Percentiles rank a stretch among this genome's conserved stretches.
Conservation (phyloP, 73 alveolate species). For the Tetrahymena elliotti region DNA sequence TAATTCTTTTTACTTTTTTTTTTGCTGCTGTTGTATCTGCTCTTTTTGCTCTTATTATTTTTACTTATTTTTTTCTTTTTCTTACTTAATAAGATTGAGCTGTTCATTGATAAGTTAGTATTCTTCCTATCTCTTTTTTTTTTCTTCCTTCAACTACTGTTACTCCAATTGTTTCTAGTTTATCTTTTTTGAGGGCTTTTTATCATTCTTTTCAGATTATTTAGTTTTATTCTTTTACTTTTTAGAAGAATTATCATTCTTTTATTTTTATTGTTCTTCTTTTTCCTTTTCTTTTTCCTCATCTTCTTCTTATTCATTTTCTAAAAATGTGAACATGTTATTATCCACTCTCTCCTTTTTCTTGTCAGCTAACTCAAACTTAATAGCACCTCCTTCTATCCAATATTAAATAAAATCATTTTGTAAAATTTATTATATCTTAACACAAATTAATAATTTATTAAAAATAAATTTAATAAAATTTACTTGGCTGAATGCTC, state of each 20-base stretch:
- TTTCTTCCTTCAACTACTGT: background rate
- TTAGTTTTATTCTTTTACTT: background rate
- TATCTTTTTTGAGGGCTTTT: background rate
- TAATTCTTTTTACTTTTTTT: background rate
- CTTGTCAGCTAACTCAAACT: background rate
- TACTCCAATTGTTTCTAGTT: background rate
- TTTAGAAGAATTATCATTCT: background rate
- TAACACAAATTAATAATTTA: too few relatives aligned
- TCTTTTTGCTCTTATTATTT: background rate
- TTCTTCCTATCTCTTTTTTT: background rate
- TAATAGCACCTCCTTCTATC: background rate
- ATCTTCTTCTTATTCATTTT: background rate
- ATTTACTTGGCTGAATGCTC: background rate
- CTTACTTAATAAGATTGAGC: background rate
- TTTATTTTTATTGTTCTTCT: background rate
- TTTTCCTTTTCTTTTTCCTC: background rate
- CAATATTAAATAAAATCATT: background rate
- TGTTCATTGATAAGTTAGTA: background rate
- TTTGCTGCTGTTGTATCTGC: background rate
- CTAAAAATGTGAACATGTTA: background rate
- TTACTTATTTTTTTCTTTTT: background rate
- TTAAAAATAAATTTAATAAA: background rate
- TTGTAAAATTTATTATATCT: too few relatives aligned
- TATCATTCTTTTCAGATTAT: background rate
- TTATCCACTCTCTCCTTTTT: background rate